These are phyloP conservation scores for Peribolospora baueri DNA, from an alignment of 768 basidiomycete species.

Conservation along the genomic window DNA sequence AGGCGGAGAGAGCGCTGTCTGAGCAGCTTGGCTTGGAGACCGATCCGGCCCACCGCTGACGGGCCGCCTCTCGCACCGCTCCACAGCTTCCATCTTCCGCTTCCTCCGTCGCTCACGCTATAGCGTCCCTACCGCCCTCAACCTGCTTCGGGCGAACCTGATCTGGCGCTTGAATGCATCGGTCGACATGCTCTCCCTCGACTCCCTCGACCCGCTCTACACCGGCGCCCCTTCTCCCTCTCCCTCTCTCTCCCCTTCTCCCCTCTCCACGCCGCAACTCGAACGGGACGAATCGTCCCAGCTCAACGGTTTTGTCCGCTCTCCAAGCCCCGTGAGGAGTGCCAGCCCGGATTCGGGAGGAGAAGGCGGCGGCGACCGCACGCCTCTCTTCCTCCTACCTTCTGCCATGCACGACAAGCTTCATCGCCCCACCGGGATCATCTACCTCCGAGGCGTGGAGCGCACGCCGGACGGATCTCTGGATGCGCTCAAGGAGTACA, in stretches of 20 bases:
- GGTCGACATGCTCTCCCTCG: constrained; percentile 1
- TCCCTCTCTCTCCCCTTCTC: not conserved
- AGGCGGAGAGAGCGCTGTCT: constrained; percentile 2
- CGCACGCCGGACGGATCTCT: constrained; percentile 9
- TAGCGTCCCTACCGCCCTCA: constrained; percentile 1
- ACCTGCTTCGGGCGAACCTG: constrained; percentile 10
- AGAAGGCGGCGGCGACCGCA: not conserved
- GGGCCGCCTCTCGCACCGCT: not conserved
- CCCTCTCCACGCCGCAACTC: not conserved
- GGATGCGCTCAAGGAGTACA: constrained; percentile 12
- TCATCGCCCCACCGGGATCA: constrained; percentile 10
- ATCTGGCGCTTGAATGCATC: constrained; percentile 8
- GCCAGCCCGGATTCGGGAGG: too few relatives aligned
- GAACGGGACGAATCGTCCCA: not conserved
- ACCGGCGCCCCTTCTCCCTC: not conserved
- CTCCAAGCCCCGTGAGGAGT: too few relatives aligned
- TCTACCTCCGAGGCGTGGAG: constrained; percentile 10
- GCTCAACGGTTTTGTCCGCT: too few relatives aligned
- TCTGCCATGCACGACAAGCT: constrained; percentile 11
- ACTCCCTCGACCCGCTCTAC: constrained; percentile 5
- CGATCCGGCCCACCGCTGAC: too few relatives aligned
- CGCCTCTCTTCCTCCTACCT: constrained; percentile 13
- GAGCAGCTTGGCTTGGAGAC: too few relatives aligned
- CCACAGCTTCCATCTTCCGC: constrained; percentile 8
- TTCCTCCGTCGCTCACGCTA: constrained; percentile 12